Evolutionary conservation across 73 alveolate species (phyloP), one percentile per base, ranked within the genome.

Genomic region (Symbiodinium natans): DNA sequence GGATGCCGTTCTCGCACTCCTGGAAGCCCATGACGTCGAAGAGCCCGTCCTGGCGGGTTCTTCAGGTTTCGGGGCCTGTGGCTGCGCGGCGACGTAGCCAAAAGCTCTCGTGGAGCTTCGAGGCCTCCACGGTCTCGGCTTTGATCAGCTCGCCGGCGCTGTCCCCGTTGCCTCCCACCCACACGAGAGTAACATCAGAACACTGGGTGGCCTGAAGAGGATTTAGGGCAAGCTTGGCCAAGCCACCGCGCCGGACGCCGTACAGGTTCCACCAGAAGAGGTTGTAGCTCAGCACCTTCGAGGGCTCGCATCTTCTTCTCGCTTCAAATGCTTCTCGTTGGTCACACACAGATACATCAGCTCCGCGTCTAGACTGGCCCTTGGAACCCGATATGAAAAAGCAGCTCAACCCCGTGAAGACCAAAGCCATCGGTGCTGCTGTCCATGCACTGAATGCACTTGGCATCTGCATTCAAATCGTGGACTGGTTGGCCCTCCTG

Each of bases 21-120:
- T 88, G 95, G 42, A 88, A 88, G 38, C 95, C 95, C 85, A 88
- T 88, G 39, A 88, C 95, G 71, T 88, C 95, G 38, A 88, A 88
- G 71, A 83, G 86, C 34, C 86, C 74, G 71, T 88, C 95, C 95
- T 88, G 86, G 92, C 73, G 1, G 74, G 56, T 43, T 43, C 11
- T 11, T 8, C 19, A 43, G 56, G 5, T 43, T 43, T 43, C 19
- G 56, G 11, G 56, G 56, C 5, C 56, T 5, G 56, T 43, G 56
- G 5, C 56, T 8, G 11, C 56, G 11, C 56, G 56, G 56, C 34
- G 77, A 29, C 39, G 33, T 23, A 3, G 39, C 41, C 41, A 25
- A 25, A 5, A 29, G n/a, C n/a, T n/a, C n/a, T n/a, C n/a, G n/a
- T n/a, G n/a, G n/a, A n/a, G n/a, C 41, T 25, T 29, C 21, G 34